These are phyloP conservation scores for Dactylonectria macrodidyma DNA, from an alignment of 2,329 filamentous ascomycete genomes.

Conservation along the genomic window DNA sequence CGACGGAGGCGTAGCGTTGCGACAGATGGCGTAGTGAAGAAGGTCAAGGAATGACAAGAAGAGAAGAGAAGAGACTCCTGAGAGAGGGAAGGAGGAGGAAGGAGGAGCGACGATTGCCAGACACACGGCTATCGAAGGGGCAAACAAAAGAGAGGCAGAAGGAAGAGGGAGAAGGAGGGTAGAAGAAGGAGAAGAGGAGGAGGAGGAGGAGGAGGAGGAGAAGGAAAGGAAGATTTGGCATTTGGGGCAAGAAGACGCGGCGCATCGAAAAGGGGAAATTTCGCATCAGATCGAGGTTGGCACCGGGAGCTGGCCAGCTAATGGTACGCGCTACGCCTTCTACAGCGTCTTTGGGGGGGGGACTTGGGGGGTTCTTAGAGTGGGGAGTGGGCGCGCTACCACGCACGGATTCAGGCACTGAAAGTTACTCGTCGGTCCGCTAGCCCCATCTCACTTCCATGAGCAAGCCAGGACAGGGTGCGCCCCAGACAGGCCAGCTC, in stretches of 20 bases:
- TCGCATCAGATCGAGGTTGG: constrained; percentile 45
- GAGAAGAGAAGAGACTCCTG: constrained; percentile 47
- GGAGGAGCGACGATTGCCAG: constrained; percentile 36
- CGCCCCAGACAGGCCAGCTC: constrained; percentile 8
- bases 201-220: constrained; percentile 1
- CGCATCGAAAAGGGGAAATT: constrained; percentile 58
- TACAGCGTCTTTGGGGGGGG: not conserved
- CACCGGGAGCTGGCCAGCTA: constrained; percentile 27
- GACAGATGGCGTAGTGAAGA: constrained; percentile 44
- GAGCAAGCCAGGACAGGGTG: constrained; percentile 8
- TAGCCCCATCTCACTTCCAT: constrained; percentile 16
- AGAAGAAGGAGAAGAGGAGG: constrained; percentile 33
- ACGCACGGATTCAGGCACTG: constrained; percentile 23
- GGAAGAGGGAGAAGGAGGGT: constrained; percentile 50
- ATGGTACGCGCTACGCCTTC: constrained; percentile 3
- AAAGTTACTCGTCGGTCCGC: constrained; percentile 9
- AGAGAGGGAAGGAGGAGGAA: constrained; percentile 38
- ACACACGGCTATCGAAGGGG: constrained; percentile 40
- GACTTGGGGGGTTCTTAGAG: not conserved
- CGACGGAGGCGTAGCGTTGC: constrained; percentile 39
- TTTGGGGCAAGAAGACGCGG: constrained; percentile 44
- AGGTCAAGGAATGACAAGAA: constrained; percentile 56
- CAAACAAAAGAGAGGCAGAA: constrained; percentile 47
- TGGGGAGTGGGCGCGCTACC: constrained; percentile 20
- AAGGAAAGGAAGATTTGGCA: constrained; percentile 41